Conservation (phyloP, 2,329 filamentous ascomycete species). For the Apiospora kogelbergensis region DNA sequence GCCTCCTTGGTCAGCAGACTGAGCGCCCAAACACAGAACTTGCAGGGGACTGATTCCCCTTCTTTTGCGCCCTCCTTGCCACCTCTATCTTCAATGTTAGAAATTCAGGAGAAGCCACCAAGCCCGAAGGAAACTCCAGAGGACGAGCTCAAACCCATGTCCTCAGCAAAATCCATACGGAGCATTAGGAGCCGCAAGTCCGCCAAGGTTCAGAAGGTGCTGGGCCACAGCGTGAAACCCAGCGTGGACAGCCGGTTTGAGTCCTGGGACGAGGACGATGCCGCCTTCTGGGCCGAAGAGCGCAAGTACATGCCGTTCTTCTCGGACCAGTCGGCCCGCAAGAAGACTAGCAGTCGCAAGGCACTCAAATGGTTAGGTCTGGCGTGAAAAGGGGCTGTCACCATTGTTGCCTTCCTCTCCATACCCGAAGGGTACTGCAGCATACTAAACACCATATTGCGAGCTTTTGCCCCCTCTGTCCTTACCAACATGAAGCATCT, state of each 20-base stretch:
- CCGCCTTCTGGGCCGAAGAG: conserved; percentile 47
- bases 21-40: not conserved
- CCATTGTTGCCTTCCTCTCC: no score
- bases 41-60: not conserved
- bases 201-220: conserved; percentile 19
- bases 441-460: not conserved
- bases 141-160: conserved; percentile 18
- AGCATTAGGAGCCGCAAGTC: conserved; percentile 21
- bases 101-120: conserved; percentile 14
- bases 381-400: conserved; percentile 27
- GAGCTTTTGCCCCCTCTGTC: not conserved
- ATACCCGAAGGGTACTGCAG: no score
- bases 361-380: conserved; percentile 55
- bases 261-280: conserved; percentile 31
- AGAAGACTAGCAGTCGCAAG: conserved; percentile 47
- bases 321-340: conserved; percentile 11
- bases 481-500: not conserved
- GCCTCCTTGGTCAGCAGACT: conserved; percentile 23
- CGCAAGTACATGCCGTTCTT: conserved; percentile 44
- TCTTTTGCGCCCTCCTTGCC: not conserved
- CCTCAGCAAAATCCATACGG: conserved; percentile 18
- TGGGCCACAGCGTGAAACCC: conserved; percentile 16
- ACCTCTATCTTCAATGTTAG: conserved; percentile 24
- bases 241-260: not conserved
- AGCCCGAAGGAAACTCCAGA: not conserved